These are phyloP conservation scores for Solanum paucissectum DNA, from an alignment of 257 asterid species.

Conservation along the genomic window DNA sequence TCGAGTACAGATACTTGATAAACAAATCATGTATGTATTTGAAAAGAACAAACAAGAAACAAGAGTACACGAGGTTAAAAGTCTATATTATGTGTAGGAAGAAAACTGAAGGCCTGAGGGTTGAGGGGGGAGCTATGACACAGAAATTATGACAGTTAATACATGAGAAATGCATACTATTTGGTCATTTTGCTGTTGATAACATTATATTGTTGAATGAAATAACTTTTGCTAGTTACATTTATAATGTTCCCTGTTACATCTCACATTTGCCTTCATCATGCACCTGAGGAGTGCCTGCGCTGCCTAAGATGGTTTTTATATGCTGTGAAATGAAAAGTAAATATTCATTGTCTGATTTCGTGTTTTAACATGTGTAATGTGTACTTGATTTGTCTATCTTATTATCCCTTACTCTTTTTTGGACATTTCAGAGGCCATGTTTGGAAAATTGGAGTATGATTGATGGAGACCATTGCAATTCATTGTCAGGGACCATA, in stretches of 20 bases:
- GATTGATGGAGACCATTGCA: constrained; percentile 43
- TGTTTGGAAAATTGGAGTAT: constrained; percentile 50
- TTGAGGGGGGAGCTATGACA: neutral
- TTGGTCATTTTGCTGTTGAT: neutral
- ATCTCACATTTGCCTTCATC: neutral
- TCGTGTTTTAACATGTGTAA: neutral
- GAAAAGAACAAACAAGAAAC: neutral
- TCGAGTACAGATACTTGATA: neutral
- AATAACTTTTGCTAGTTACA: neutral
- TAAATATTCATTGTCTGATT: neutral
- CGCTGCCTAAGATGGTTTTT: neutral
- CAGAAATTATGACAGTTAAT: neutral
- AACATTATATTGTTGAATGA: neutral
- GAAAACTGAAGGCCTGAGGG: neutral
- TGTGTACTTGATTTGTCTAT: neutral
- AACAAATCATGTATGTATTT: neutral
- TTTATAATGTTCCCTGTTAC: neutral
- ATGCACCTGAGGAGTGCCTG: neutral
- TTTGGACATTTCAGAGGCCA: constrained; percentile 36
- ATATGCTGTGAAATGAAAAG: neutral
- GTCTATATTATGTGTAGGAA: neutral
- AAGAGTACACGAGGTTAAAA: neutral
- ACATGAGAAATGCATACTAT: neutral
- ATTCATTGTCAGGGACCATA: constrained; percentile 49
- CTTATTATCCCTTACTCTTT: neutral